These are phyloP conservation scores for Aeminium ludgeri DNA, from an alignment of 495 filamentous ascomycete genomes.

Conservation along the genomic window DNA sequence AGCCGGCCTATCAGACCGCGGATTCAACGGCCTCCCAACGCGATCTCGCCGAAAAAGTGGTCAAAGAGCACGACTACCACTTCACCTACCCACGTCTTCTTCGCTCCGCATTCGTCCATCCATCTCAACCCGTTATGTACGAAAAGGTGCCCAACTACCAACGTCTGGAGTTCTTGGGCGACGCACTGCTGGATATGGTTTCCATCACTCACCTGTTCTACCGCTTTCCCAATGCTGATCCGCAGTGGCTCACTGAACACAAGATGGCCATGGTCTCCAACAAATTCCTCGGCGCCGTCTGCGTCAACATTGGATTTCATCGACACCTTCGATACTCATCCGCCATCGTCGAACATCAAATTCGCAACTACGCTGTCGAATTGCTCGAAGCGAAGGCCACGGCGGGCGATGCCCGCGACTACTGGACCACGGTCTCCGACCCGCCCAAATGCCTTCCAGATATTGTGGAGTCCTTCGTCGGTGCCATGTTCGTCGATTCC, in stretches of 20 bases:
- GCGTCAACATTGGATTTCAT: constrained; percentile 61
- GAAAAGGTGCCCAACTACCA: constrained; percentile 79
- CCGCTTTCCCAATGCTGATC: constrained; percentile 60
- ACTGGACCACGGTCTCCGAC: constrained; percentile 52
- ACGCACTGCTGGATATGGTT: constrained; percentile 76
- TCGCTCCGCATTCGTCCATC: constrained; percentile 75
- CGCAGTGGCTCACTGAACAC: constrained; percentile 96
- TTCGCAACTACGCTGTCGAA: constrained; percentile 52
- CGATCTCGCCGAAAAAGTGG: constrained; percentile 50
- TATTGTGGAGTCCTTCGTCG: constrained; percentile 77
- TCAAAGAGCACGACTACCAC: constrained; percentile 52
- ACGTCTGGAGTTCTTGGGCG: constrained; percentile 83
- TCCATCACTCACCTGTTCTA: constrained; percentile 68
- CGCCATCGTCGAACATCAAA: constrained; percentile 39
- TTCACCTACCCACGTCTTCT: constrained; percentile 66
- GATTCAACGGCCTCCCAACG: constrained; percentile 41
- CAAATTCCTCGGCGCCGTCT: constrained; percentile 74
- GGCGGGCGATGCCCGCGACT: constrained; percentile 44
- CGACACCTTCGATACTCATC: constrained; percentile 50
- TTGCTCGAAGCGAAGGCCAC: constrained; percentile 40
- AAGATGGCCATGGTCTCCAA: constrained; percentile 99
- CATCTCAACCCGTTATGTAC: constrained; percentile 56
- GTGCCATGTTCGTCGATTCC: constrained; percentile 84
- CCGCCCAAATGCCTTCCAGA: constrained; percentile 81
- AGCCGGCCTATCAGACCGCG: constrained; percentile 53